Evolutionary conservation across 2,329 filamentous ascomycete species (phyloP).

Genomic region (Allantophomopsis cytisporea): DNA sequence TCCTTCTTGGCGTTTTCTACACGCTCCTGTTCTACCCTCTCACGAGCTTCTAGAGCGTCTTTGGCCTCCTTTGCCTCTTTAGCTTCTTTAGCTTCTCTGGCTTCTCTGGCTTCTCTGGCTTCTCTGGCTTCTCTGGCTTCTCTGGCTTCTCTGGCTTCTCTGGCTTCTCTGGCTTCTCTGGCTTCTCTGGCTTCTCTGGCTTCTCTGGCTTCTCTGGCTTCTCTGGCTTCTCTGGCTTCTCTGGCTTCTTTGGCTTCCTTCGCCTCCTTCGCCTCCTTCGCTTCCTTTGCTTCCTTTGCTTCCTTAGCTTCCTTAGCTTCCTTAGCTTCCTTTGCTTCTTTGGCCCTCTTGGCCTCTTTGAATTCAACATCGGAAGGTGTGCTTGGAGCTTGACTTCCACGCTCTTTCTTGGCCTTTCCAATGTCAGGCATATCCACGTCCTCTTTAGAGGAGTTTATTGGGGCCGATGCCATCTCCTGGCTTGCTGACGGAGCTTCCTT

Average conservation of each 20-base stretch:
- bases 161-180: conserved; percentile 12
- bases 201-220: conserved; percentile 9
- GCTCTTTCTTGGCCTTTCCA: conserved; percentile 24
- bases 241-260: too few relatives aligned
- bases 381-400: conserved; percentile 20
- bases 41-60: conserved; percentile 9
- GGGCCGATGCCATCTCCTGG: too few relatives aligned
- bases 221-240: too few relatives aligned
- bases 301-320: conserved; percentile 14
- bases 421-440: conserved; percentile 4
- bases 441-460: neutral
- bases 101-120: neutral
- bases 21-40: conserved; percentile 11
- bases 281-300: conserved; percentile 5
- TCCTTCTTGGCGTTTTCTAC: conserved; percentile 5
- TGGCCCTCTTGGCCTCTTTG: conserved; percentile 2
- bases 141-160: conserved; percentile 11
- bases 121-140: conserved; percentile 4
- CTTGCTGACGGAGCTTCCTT: too few relatives aligned
- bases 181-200: conserved; percentile 10
- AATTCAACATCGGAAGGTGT: conserved; percentile 14
- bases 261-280: neutral
- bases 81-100: conserved; percentile 16
- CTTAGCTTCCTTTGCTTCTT: conserved; percentile 15
- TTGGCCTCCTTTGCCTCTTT: conserved; percentile 13